Conservation (phyloP, 768 basidiomycete genomes). For the Pleurotus giganteus region DNA sequence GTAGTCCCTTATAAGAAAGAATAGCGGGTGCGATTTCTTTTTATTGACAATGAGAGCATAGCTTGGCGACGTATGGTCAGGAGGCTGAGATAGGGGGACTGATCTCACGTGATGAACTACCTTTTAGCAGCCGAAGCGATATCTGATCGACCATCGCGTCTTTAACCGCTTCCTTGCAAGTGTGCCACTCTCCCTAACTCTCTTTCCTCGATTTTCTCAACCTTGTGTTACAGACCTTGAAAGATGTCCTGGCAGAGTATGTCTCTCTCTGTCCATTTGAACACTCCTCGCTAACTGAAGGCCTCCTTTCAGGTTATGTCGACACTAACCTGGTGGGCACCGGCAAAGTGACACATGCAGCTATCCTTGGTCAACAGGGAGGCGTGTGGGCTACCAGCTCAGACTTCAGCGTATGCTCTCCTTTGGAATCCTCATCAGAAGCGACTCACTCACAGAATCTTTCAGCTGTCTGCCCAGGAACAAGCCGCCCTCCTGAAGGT, state of each 20-base stretch:
- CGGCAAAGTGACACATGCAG: conserved; percentile 72
- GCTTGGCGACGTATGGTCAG: no score
- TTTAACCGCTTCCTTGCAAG: conserved; percentile 4
- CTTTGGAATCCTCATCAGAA: not conserved
- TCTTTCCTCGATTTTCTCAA: conserved; percentile 11
- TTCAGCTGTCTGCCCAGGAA: conserved; percentile 63
- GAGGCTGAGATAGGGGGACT: no score
- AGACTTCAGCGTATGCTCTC: conserved; percentile 53
- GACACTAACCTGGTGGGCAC: conserved; percentile 76
- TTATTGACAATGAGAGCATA: no score
- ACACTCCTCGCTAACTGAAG: conserved; percentile 4
- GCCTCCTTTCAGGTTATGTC: conserved; percentile 63
- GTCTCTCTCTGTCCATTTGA: not conserved
- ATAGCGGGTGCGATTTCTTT: no score
- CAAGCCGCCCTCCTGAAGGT: conserved; percentile 54
- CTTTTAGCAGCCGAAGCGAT: not conserved
- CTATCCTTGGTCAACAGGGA: conserved; percentile 70
- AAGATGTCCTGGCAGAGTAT: conserved; percentile 76
- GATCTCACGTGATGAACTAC: not conserved
- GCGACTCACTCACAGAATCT: conserved; percentile 4
- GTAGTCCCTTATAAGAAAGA: no score
- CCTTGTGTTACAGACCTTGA: conserved; percentile 9
- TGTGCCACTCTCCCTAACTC: not conserved
- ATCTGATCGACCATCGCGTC: conserved; percentile 10
- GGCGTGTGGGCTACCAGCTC: conserved; percentile 72